Base-by-base conservation (phyloP, 257 asterid species). In the Mentha longifolia region DNA sequence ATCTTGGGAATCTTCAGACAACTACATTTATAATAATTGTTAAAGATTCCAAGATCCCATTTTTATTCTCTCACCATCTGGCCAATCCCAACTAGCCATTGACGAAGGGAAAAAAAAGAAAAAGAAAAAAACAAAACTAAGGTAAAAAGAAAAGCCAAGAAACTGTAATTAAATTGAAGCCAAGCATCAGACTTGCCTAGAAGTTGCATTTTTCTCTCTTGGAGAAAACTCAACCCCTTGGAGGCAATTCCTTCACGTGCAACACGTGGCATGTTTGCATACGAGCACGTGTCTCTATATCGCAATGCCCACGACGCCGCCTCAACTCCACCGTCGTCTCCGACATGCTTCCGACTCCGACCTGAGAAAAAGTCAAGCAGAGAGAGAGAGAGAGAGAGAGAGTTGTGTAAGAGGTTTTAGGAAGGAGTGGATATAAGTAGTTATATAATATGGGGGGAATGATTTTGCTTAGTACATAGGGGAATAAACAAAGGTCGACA, bases 121-220 rank as follows among this genome's bases (percentile, higher is more conserved):
- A 13, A 35, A n/a, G 2, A 51, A n/a, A n/a, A n/a, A n/a, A n/a
- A n/a, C n/a, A n/a, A 8, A 71, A 25, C 20, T 12, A 55, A 46
- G 31, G 0, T 15, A 61, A 68, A 64, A 64, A 25, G 19, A 17
- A 49, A 10, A 14, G 39, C 54, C 65, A 59, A 61, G n/a, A 57
- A 65, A 64, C 45, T 31, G 16, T 59, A 15, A 7, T 37, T 55
- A 42, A 78, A 73, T 28, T 46, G 64, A 74, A 87, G 93, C 92
- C 92, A 87, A 87, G 92, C 76, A 85, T 78, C 68, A 76, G 93
- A 87, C 93, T 87, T 87, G 93, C 93, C 93, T 87, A 83, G 84
- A 79, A 73, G 82, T 63, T 59, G 79, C 80, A 76, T 71, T 63
- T 61, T 37, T 76, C 63, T 65, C 43, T 28, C 58, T 25, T 30